These are phyloP conservation scores for Saccharomycopsis olivae DNA, from an alignment of 805 yeast genomes.

Conservation along the genomic window DNA sequence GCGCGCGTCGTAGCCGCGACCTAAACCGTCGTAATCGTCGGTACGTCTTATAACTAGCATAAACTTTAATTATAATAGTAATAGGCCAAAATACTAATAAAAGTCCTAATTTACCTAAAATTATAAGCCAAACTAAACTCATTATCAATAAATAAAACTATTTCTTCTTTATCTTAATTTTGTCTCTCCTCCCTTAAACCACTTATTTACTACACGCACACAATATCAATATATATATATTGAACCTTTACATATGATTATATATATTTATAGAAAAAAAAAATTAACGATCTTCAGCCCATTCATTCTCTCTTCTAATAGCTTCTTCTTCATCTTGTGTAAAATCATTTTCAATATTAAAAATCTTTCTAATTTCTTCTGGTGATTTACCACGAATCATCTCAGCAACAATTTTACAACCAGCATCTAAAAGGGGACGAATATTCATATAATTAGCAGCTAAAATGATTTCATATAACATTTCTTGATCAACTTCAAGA, in stretches of 20 bases:
- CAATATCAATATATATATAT: too few relatives aligned
- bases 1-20: too few relatives aligned
- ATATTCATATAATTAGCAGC: conserved; percentile 78
- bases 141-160: not conserved
- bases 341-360: conserved; percentile 73
- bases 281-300: conserved; percentile 74
- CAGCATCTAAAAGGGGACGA: conserved; percentile 64
- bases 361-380: conserved; percentile 69
- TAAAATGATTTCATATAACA: conserved; percentile 69
- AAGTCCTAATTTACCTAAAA: conserved; percentile 5
- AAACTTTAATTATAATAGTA: conserved; percentile 14
- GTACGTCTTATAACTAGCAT: conserved; percentile 12
- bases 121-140: not conserved
- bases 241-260: too few relatives aligned
- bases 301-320: conserved; percentile 76
- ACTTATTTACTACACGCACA: too few relatives aligned
- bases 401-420: conserved; percentile 75
- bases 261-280: too few relatives aligned
- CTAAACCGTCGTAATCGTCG: conserved; percentile 1
- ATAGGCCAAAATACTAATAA: conserved; percentile 16
- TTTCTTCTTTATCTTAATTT: too few relatives aligned
- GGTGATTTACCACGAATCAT: conserved; percentile 76
- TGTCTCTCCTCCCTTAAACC: too few relatives aligned
- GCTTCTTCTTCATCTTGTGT: conserved; percentile 85
- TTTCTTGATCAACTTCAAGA: conserved; percentile 85